Evolutionary conservation across 495 filamentous ascomycete species (phyloP).

Genomic region (Polyplosphaeria fusca): DNA sequence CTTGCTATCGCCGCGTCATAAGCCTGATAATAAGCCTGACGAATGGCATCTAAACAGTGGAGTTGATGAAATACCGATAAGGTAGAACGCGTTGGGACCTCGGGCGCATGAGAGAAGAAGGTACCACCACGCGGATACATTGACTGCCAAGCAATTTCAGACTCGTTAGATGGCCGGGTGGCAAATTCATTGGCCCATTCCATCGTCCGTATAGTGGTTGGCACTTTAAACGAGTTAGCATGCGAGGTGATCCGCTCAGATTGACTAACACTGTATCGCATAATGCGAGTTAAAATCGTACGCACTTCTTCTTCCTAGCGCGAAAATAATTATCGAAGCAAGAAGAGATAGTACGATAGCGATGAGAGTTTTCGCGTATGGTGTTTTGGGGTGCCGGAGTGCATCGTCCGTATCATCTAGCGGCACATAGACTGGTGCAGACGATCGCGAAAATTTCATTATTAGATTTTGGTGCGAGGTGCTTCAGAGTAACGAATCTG

Average conservation of each 20-base stretch:
- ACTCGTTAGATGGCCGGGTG: neutral
- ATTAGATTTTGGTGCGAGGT: neutral
- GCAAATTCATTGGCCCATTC: neutral
- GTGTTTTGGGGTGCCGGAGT: neutral
- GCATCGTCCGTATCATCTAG: neutral
- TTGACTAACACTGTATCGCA: neutral
- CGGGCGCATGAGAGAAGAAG: neutral
- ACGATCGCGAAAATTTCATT: neutral
- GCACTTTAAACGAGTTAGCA: neutral
- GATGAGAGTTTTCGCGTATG: neutral
- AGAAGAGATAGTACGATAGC: neutral
- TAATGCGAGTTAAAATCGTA: neutral
- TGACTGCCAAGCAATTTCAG: neutral
- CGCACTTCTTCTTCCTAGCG: neutral
- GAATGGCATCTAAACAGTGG: neutral
- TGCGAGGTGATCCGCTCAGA: neutral
- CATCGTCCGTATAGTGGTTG: neutral
- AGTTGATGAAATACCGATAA: neutral
- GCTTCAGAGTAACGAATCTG: neutral
- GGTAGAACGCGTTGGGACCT: neutral
- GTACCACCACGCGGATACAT: neutral
- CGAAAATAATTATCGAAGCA: neutral
- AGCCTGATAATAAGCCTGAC: neutral
- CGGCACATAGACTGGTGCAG: neutral
- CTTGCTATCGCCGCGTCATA: neutral